phyloP scores from a whole-genome alignment of 257 asterid genomes.

The Echium plantagineum region DNA sequence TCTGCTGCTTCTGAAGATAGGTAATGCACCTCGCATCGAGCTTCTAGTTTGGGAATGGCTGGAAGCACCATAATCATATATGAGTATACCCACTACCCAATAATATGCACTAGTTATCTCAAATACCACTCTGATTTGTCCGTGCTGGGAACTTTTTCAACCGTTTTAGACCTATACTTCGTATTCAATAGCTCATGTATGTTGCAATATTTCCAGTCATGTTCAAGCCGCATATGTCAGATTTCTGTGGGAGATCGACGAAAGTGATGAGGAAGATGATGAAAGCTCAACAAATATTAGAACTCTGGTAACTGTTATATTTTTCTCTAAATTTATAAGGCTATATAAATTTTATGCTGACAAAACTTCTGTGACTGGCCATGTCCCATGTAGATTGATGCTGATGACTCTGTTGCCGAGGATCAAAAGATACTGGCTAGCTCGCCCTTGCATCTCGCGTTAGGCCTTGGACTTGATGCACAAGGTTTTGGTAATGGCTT shows the following conservation, averaged over 20 bases:
- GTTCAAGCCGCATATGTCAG: conserved; percentile 73
- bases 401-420: conserved; percentile 10
- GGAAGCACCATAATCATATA: too few relatives aligned
- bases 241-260: conserved; percentile 74
- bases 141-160: neutral
- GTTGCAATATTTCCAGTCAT: conserved; percentile 36
- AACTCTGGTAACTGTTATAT: conserved; percentile 20
- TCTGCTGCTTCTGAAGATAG: conserved; percentile 66
- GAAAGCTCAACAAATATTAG: conserved; percentile 14
- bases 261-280: conserved; percentile 35
- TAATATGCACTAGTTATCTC: too few relatives aligned
- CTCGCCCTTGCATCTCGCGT: conserved; percentile 64
- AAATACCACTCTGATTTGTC: neutral
- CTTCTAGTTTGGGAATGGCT: neutral
- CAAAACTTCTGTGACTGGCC: conserved; percentile 4
- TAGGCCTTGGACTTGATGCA: conserved; percentile 49
- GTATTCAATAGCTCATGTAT: conserved; percentile 7
- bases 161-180: neutral
- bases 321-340: neutral
- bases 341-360: neutral
- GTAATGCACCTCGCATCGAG: conserved; percentile 15
- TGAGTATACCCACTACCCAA: too few relatives aligned
- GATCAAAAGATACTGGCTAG: conserved; percentile 47
- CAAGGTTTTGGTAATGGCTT: conserved; percentile 17
- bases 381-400: conserved; percentile 34